These are phyloP conservation scores for Phialocephala sp. DNA, from an alignment of 2,329 filamentous ascomycete species.

Conservation along the genomic window DNA sequence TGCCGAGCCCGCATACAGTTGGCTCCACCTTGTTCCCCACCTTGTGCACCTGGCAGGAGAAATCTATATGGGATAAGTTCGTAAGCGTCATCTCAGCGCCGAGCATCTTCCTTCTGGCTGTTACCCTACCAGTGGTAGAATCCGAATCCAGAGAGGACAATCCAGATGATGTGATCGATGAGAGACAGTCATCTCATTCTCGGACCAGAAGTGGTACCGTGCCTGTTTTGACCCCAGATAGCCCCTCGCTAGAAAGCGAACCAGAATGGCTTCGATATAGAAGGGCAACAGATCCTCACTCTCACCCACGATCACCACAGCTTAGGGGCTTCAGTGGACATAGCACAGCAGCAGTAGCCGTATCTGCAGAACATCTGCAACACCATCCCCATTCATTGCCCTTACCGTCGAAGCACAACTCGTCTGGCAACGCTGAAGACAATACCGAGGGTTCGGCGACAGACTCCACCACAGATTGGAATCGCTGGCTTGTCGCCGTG, in stretches of 20 bases:
- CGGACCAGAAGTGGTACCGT: conserved; percentile 30
- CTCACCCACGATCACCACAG: conserved; percentile 23
- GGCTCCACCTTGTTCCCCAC: conserved; percentile 84
- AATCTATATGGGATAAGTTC: conserved; percentile 83
- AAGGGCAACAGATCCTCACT: conserved; percentile 48
- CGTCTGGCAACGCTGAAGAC: conserved; percentile 19
- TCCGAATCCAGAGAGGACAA: conserved; percentile 59
- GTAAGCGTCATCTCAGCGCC: conserved; percentile 85
- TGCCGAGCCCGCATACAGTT: conserved; percentile 76
- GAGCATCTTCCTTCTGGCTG: conserved; percentile 86
- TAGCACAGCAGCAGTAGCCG: conserved; percentile 43
- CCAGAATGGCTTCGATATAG: conserved; percentile 66
- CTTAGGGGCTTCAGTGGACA: conserved; percentile 40
- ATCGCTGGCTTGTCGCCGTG: conserved; percentile 84
- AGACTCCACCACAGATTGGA: conserved; percentile 63
- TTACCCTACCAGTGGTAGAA: conserved; percentile 92
- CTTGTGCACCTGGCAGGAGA: conserved; percentile 79
- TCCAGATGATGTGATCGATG: conserved; percentile 26
- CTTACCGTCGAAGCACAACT: conserved; percentile 25
- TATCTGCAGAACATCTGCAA: conserved; percentile 38
- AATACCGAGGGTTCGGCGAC: conserved; percentile 14
- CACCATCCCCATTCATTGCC: conserved; percentile 33
- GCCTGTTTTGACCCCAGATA: conserved; percentile 36
- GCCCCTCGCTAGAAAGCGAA: conserved; percentile 45
- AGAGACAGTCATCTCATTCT: conserved; percentile 24